phyloP scores from a whole-genome alignment of 2,329 filamentous ascomycete genomes.

The Metarhizium guizhouense region DNA sequence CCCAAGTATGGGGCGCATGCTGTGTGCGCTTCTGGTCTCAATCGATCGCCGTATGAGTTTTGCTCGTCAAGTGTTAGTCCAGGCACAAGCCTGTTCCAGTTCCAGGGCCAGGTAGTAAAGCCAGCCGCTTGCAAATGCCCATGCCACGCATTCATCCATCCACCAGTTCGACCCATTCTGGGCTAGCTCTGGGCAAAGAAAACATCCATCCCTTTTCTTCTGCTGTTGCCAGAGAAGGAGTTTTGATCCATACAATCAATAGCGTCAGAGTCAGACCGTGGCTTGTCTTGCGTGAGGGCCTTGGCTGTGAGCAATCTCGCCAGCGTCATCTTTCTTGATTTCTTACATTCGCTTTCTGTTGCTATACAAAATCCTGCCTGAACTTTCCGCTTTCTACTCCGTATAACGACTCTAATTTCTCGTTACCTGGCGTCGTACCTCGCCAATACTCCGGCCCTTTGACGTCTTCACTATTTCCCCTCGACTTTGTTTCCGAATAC shows the following conservation, averaged over 20 bases:
- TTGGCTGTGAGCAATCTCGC: not conserved
- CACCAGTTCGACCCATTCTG: not conserved
- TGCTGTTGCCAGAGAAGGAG: not conserved
- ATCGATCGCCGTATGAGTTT: not conserved
- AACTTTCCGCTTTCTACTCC: not conserved
- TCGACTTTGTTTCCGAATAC: not conserved
- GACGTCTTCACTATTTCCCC: not conserved
- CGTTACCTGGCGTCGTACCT: not conserved
- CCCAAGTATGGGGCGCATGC: not conserved
- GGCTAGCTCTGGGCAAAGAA: conserved; percentile 4
- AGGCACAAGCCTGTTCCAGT: not conserved
- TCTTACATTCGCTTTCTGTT: conserved; percentile 3
- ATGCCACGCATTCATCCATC: not conserved
- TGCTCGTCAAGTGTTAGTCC: not conserved
- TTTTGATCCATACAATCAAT: not conserved
- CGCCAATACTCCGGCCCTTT: not conserved
- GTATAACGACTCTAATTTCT: not conserved
- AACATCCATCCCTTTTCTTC: conserved; percentile 8
- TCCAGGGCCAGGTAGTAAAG: not conserved
- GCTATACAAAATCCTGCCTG: not conserved
- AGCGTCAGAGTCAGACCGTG: not conserved
- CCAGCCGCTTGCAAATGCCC: not conserved
- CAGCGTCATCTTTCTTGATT: not conserved
- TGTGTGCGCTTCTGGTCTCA: conserved; percentile 8
- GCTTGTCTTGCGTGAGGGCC: not conserved